Percentiles rank a stretch among this genome's conserved stretches.
Evolutionary conservation across 2,329 filamentous ascomycete genomes (phyloP).

Genomic region (Colletotrichum filicis): DNA sequence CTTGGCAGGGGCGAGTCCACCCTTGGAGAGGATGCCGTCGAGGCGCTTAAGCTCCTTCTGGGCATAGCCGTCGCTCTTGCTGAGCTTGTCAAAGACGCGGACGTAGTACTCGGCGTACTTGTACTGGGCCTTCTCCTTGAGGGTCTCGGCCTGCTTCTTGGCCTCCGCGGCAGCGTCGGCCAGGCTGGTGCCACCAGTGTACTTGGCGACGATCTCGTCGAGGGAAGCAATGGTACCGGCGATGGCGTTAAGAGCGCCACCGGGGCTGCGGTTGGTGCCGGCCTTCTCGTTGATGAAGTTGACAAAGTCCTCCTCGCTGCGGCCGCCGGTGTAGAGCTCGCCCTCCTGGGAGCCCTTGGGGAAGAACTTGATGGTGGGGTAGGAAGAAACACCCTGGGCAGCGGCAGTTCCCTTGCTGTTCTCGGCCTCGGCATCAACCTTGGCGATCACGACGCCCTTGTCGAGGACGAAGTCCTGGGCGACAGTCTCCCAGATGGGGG

Average conservation of each 20-base stretch:
- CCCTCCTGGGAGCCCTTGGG: conserved; percentile 81
- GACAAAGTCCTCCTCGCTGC: conserved; percentile 80
- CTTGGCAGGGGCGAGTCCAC: conserved; percentile 86
- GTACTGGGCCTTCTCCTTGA: conserved; percentile 71
- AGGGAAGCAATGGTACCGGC: conserved; percentile 87
- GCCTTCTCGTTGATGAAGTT: conserved; percentile 88
- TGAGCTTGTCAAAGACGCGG: conserved; percentile 88
- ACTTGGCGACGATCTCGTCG: conserved; percentile 80
- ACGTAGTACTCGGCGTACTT: conserved; percentile 96
- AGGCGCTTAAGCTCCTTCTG: conserved; percentile 88
- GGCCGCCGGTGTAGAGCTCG: conserved; percentile 78
- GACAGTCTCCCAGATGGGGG: conserved; percentile 89
- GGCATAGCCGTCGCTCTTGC: conserved; percentile 80
- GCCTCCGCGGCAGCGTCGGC: conserved; percentile 76
- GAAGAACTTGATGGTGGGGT: conserved; percentile 99
- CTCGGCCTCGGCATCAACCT: conserved; percentile 92
- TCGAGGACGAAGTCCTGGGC: conserved; percentile 85
- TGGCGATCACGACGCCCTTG: conserved; percentile 84
- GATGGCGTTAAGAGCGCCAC: conserved; percentile 80
- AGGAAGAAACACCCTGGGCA: conserved; percentile 83
- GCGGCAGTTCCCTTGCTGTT: conserved; percentile 83
- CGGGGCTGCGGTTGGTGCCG: conserved; percentile 84
- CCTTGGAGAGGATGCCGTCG: conserved; percentile 84
- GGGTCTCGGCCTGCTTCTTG: conserved; percentile 73
- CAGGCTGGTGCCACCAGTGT: conserved; percentile 71